A percentile compares a stretch with the other conserved stretches of the same genome.
phyloP scores from a whole-genome alignment of 805 yeast genomes.

The Myxozyma mucilagina region DNA sequence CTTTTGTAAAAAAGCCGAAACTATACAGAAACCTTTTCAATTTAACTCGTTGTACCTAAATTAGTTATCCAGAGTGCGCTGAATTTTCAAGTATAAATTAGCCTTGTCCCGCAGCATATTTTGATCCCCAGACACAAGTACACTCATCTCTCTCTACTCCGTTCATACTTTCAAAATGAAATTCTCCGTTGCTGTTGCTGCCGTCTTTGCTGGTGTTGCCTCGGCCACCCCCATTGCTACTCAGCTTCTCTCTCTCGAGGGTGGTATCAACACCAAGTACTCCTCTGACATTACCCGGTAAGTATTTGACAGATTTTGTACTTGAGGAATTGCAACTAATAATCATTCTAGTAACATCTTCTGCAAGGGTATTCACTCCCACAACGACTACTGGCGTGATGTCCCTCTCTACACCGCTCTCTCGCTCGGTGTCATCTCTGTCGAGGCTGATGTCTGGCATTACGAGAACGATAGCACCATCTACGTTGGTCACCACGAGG shows the following conservation, averaged over 20 bases:
- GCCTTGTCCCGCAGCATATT: no score
- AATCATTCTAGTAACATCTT: constrained; percentile 32
- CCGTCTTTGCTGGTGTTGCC: constrained; percentile 19
- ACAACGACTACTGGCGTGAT: constrained; percentile 54
- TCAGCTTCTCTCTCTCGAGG: constrained; percentile 13
- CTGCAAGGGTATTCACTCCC: constrained; percentile 53
- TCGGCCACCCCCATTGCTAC: constrained; percentile 22
- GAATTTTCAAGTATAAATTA: no score
- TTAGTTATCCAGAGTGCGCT: no score
- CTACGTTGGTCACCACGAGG: constrained; percentile 59
- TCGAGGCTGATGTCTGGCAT: constrained; percentile 59
- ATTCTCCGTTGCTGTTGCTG: constrained; percentile 4
- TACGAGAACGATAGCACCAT: constrained; percentile 42
- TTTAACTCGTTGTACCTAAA: no score
- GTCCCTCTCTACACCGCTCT: constrained; percentile 53
- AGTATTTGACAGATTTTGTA: not conserved
- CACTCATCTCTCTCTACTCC: not conserved
- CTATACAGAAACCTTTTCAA: no score
- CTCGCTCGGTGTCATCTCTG: constrained; percentile 49
- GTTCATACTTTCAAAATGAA: constrained; percentile 9
- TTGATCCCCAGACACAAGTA: not conserved
- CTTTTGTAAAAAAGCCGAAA: no score
- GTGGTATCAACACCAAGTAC: constrained; percentile 19
- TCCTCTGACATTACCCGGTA: constrained; percentile 29
- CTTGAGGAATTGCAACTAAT: not conserved